Evolutionary conservation across 805 yeast genomes (phyloP).

Genomic region (Wickerhamomyces xylosicus): DNA sequence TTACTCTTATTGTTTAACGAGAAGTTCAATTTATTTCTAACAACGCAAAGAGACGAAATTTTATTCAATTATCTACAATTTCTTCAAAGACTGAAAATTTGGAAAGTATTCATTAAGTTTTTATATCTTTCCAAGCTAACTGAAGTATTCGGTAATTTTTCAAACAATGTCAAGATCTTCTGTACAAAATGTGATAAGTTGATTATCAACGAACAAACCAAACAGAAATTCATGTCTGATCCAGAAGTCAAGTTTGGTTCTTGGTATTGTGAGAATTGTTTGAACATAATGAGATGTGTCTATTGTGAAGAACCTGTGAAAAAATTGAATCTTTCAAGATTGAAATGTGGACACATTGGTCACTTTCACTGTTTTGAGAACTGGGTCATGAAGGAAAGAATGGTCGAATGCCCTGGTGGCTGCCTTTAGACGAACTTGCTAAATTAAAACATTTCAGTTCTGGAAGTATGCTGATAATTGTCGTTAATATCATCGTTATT

Average conservation of each 20-base stretch:
- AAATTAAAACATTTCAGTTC: too few relatives aligned
- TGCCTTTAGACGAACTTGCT: slow-evolving; percentile 11
- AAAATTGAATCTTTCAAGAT: slow-evolving; percentile 50
- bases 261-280: slow-evolving; percentile 82
- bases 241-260: slow-evolving; percentile 42
- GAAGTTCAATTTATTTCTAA: slow-evolving; percentile 23
- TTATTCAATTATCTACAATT: slow-evolving; percentile 43
- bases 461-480: too few relatives aligned
- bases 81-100: slow-evolving; percentile 38
- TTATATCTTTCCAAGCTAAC: slow-evolving; percentile 28
- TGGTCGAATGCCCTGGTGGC: slow-evolving; percentile 75
- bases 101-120: slow-evolving; percentile 48
- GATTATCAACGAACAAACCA: slow-evolving; percentile 48
- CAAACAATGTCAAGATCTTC: slow-evolving; percentile 35
- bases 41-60: slow-evolving; percentile 40
- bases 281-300: slow-evolving; percentile 38
- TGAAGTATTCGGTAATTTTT: slow-evolving; percentile 12
- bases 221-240: slow-evolving; percentile 24
- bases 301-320: slow-evolving; percentile 70
- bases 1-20: slow-evolving; percentile 43
- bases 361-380: slow-evolving; percentile 70
- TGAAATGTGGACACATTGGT: slow-evolving; percentile 80
- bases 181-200: slow-evolving; percentile 53
- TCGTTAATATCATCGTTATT: too few relatives aligned
- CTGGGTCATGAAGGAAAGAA: slow-evolving; percentile 63